A percentile compares a stretch with the other conserved stretches of the same genome.
Conservation (phyloP, 768 basidiomycete species). For the Boletus edulis region DNA sequence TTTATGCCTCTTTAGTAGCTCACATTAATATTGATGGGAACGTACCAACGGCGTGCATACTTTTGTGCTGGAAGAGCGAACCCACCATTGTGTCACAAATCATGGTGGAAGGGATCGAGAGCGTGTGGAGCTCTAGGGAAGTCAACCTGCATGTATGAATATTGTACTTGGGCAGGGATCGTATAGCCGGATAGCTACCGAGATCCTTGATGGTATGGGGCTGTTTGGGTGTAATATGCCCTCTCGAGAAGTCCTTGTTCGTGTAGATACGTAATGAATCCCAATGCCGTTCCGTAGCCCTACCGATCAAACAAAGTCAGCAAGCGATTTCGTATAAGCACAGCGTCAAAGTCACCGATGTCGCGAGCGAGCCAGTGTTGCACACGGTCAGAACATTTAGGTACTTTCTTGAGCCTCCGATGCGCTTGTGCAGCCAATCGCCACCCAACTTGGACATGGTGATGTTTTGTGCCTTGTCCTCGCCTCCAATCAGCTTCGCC, state of each 20-base stretch:
- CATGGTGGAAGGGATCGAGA: constrained; percentile 86
- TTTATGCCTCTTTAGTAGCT: background rate
- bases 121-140: constrained; percentile 81
- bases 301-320: constrained; percentile 29
- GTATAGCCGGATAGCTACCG: constrained; percentile 38
- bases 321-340: background rate
- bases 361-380: constrained; percentile 96
- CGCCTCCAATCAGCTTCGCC: constrained; percentile 71
- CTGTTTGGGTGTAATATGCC: constrained; percentile 92
- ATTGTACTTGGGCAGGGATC: background rate
- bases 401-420: constrained; percentile 37
- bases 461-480: constrained; percentile 86
- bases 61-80: constrained; percentile 84
- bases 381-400: constrained; percentile 91
- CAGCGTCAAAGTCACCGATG: constrained; percentile 53
- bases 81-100: constrained; percentile 98
- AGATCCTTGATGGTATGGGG: constrained; percentile 93
- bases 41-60: constrained; percentile 77
- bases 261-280: constrained; percentile 87
- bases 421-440: constrained; percentile 67
- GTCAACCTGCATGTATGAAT: constrained; percentile 58
- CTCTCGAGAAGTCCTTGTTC: constrained; percentile 72
- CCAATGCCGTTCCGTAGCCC: constrained; percentile 96
- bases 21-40: background rate
- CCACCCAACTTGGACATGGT: constrained; percentile 83